Conservation (phyloP, 306 rosid species). For the Hylodesmum podocarpum region DNA sequence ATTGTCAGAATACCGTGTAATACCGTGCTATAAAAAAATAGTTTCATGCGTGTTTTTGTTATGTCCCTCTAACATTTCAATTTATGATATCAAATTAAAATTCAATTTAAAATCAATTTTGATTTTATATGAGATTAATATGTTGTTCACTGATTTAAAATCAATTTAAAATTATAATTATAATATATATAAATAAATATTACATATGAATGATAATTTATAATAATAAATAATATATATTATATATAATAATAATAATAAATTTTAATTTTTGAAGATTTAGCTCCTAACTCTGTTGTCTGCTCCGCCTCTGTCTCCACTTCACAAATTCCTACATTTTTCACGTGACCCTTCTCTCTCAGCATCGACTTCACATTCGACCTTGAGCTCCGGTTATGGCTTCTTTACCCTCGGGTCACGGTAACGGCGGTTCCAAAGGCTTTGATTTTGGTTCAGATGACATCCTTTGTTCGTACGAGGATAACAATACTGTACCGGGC, state of each 20-base stretch:
- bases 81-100: background rate
- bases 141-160: too few relatives aligned
- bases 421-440: slow-evolving; percentile 49
- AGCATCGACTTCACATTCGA: slow-evolving; percentile 2
- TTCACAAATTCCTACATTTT: slow-evolving; percentile 22
- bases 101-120: background rate
- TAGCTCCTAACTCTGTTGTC: too few relatives aligned
- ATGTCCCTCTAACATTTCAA: background rate
- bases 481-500: slow-evolving; percentile 47
- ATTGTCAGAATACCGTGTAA: background rate
- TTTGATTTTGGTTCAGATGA: slow-evolving; percentile 72
- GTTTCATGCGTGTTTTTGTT: background rate
- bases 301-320: background rate
- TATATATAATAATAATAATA: too few relatives aligned
- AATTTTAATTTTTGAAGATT: too few relatives aligned
- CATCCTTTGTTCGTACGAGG: slow-evolving; percentile 62
- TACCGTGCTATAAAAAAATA: background rate
- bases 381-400: slow-evolving; percentile 52
- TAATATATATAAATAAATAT: too few relatives aligned
- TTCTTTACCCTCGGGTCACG: slow-evolving; percentile 54
- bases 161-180: too few relatives aligned
- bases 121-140: background rate
- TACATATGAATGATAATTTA: too few relatives aligned
- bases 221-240: too few relatives aligned
- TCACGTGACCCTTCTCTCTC: background rate